Base-by-base conservation (phyloP, 805 yeast genomes). In the Candida silvatica region DNA sequence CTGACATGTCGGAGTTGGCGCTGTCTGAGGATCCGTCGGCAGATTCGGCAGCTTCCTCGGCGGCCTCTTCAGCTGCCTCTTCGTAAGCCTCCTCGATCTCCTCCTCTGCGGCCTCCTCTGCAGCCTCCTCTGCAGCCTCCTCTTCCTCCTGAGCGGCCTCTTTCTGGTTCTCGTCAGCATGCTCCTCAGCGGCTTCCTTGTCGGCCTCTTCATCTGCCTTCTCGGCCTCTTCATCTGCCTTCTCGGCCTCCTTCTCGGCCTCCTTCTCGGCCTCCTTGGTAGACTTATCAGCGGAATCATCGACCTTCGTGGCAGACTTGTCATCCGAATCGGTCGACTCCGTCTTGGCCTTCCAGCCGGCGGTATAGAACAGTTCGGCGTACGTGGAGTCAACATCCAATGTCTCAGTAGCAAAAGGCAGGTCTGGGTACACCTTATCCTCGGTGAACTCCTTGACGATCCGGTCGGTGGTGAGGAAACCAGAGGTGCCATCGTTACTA, bases 401-500 rank as follows among this genome's bases (percentile, higher is more conserved):
- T 6, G 66, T 46, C 27, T 66, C 69, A 2, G 55, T 49, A 5
- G 57, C 55, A 41, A 65, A 77, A 3, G 61, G 52, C 25, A 74
- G 67, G 44, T 64, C 61, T 0, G 84, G 84, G 43, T 74, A 78
- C 4, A 37, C 46, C 14, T 49, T 42, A 1, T 41, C 37, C 45
- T 77, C 82, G 14, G 37, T 42, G 84, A 83, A 75, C 30, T 53
- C 58, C 2, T 41, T 29, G 0, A 62, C 63, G 22, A 74, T 51
- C 1, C 46, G 27, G 36, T 64, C 62, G 1, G 40, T 34, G 1
- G 38, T 24, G 8, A 38, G 34, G 4, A 65, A 47, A 14, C 62
- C 35, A 0, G 54, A 52, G 0, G 74, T 53, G 1, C 90, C 90
- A 45, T 81, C 80, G 45, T 78, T 80, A 1, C 67, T 55, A 6